A percentile compares a stretch with the other conserved stretches of the same genome.
Conservation (phyloP, 176 grass and related monocot genomes). For the Musa schizocarpa region DNA sequence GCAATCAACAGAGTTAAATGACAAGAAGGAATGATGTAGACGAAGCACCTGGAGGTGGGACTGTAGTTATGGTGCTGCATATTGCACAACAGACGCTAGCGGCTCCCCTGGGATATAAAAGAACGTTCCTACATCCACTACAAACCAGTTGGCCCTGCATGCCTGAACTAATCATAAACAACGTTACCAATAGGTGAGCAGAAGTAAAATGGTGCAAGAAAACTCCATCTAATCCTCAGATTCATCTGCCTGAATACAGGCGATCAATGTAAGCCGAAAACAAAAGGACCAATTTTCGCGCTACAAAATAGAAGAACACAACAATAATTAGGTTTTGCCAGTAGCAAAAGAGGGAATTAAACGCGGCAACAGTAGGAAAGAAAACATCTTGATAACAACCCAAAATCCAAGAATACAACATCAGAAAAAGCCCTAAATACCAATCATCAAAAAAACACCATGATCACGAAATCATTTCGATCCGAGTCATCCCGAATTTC, state of each 20-base stretch:
- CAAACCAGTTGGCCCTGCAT: conserved; percentile 87
- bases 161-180: conserved; percentile 20
- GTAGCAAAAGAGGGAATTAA: too few species aligned
- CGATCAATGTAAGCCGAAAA: too few species aligned
- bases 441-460: too few species aligned
- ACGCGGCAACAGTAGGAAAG: too few species aligned
- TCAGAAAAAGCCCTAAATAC: too few species aligned
- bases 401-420: too few species aligned
- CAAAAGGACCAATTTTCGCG: too few species aligned
- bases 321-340: too few species aligned
- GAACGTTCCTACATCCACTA: conserved; percentile 60
- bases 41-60: conserved; percentile 45
- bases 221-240: background rate
- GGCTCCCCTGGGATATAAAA: conserved; percentile 56
- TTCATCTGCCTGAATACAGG: background rate
- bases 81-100: conserved; percentile 49
- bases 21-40: background rate
- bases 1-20: conserved; percentile 1
- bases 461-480: too few species aligned
- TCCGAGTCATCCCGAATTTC: too few species aligned
- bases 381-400: too few species aligned
- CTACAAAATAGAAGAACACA: too few species aligned
- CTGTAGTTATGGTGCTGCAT: conserved; percentile 35
- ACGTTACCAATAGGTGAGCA: background rate
- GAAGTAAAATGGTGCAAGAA: background rate